Base-by-base conservation (phyloP, 306 rosid species). In the Gynostemma pentaphyllum region DNA sequence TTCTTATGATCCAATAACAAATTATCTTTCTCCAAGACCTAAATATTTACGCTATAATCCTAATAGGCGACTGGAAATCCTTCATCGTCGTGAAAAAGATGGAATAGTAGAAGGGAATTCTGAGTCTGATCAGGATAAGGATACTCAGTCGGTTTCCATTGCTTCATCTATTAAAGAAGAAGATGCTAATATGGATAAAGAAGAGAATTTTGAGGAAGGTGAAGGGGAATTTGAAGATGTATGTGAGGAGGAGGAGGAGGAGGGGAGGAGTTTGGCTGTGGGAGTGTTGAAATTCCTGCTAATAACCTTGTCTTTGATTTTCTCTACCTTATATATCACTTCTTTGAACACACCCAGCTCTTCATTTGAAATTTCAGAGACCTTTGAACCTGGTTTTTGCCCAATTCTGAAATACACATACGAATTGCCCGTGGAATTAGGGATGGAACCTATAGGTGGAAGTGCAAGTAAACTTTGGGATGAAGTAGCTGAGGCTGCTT, bases 21-120 rank as follows among this genome's bases (percentile, higher is more conserved):
- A 78, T 57, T 81, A 61, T 39, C 76, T 72, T 29, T 75, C 86
- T 66, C 81, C 83, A 13, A 70, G 86, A 39, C 86, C 86, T 24
- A 65, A 48, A 22, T 81, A 74, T 46, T 79, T 75, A n/a, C 72
- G 80, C 15, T 78, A 78, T 69, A 75, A 70, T 45, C 86, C 83
- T 0, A 52, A 45, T 27, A 66, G 80, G 71, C 61, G 81, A 28
- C 30, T 45, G 9, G 74, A 72, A 49, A 64, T 78, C 60, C 49
- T 71, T 21, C 61, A 46, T 68, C 79, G 73, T 9, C 40, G 4
- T 40, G 68, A 46, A 66, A 68, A 69, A 16, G 67, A 67, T 42
- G 5, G 44, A 7, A 21, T 16, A 14, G 56, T 6, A 9, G 78
- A 32, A 47, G 68, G 34, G 12, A 45, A 60, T 49, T 48, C 27